Evolutionary conservation across 345 rosid species (phyloP).

Genomic region (Eucalyptus tenuipes): DNA sequence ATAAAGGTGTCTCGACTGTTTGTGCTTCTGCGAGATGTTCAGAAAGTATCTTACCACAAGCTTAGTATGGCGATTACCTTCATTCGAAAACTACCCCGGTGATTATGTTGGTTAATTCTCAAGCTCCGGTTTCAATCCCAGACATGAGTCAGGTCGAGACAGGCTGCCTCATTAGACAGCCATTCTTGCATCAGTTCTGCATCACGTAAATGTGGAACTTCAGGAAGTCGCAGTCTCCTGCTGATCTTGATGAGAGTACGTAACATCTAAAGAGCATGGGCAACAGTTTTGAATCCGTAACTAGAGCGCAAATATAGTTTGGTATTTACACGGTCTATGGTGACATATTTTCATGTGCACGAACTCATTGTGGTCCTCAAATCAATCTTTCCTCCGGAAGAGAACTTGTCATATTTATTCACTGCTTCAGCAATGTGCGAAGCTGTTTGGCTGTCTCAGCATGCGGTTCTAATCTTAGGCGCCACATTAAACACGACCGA

Average conservation of each 20-base stretch:
- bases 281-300: background rate
- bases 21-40: background rate
- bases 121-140: background rate
- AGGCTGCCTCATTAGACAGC: background rate
- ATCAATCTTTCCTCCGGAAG: background rate
- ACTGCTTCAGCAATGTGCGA: background rate
- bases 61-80: background rate
- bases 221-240: background rate
- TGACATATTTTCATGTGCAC: background rate
- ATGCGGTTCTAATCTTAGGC: background rate
- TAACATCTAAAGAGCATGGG: background rate
- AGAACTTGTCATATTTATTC: background rate
- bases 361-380: background rate
- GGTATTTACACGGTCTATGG: background rate
- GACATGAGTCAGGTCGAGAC: background rate
- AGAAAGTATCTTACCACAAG: background rate
- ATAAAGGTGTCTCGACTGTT: constrained; percentile 5
- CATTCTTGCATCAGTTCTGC: background rate
- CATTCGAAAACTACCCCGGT: background rate
- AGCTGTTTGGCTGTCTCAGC: background rate
- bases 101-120: background rate
- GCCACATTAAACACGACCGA: background rate
- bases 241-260: background rate
- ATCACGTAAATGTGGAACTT: background rate
- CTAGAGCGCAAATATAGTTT: background rate